A percentile compares a stretch with the other conserved stretches of the same genome.
These are phyloP conservation scores for Parsonsia alboflavescens DNA, from an alignment of 257 asterid species.

Conservation along the genomic window DNA sequence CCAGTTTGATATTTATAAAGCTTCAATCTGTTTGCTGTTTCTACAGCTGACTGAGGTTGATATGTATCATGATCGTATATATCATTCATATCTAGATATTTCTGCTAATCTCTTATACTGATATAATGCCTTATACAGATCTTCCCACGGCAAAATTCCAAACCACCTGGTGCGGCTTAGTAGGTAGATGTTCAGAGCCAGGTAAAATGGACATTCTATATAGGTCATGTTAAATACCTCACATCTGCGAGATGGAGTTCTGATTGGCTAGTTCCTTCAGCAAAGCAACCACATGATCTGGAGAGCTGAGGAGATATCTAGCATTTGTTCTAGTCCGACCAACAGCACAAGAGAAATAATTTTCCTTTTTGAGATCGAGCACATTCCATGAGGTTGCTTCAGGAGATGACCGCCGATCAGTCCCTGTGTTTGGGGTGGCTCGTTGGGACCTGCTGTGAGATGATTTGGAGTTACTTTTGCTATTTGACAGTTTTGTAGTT, in stretches of 20 bases:
- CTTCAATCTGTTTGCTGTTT: not conserved
- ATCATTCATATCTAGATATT: not conserved
- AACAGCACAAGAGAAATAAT: slow-evolving; percentile 90
- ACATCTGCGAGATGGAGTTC: slow-evolving; percentile 14
- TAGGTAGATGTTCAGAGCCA: not conserved
- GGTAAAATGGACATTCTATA: not conserved
- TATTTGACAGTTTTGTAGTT: slow-evolving; percentile 33
- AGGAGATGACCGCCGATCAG: slow-evolving; percentile 36
- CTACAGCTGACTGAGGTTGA: not conserved
- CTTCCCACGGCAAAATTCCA: not conserved
- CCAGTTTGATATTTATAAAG: not conserved
- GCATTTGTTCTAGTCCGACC: slow-evolving; percentile 80
- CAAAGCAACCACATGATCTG: slow-evolving; percentile 64
- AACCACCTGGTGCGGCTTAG: not conserved
- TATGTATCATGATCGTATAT: no score
- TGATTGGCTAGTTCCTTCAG: slow-evolving; percentile 52
- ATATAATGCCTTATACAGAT: not conserved
- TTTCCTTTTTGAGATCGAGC: slow-evolving; percentile 87
- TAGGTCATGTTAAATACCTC: slow-evolving; percentile 1
- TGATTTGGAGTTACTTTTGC: slow-evolving; percentile 42
- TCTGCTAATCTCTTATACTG: not conserved
- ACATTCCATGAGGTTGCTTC: slow-evolving; percentile 66
- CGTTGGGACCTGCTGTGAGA: slow-evolving; percentile 33
- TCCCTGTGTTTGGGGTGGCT: slow-evolving; percentile 22
- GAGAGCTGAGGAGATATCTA: slow-evolving; percentile 54